Evolutionary conservation across 371 early-diverging fungal species (phyloP).

Genomic region (Gilbertella persicaria): DNA sequence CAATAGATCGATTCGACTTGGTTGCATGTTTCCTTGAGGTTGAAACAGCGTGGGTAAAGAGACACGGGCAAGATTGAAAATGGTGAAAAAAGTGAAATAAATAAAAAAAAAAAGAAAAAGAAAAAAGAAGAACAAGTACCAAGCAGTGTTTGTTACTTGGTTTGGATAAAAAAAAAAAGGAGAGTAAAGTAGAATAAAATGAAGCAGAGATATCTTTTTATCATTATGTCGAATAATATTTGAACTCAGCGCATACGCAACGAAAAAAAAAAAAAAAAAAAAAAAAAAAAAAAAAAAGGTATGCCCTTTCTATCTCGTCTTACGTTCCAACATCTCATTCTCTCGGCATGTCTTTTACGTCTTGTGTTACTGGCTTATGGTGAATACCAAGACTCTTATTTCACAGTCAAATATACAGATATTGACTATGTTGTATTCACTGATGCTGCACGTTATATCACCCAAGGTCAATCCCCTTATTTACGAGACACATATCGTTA

Average conservation of each 20-base stretch:
- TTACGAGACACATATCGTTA: conserved; percentile 93
- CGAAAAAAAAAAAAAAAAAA: no score
- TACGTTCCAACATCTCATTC: conserved; percentile 31
- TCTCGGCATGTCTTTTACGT: conserved; percentile 58
- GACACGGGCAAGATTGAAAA: conserved; percentile 29
- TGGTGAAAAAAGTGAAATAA: conserved; percentile 1
- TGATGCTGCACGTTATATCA: conserved; percentile 86
- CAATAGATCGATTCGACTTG: conserved; percentile 48
- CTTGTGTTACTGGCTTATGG: conserved; percentile 74
- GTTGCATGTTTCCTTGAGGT: conserved; percentile 33
- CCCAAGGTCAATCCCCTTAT: conserved; percentile 81
- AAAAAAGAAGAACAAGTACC: no score
- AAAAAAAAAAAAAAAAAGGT: no score
- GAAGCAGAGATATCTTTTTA: no score
- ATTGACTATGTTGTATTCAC: conserved; percentile 96
- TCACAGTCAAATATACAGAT: conserved; percentile 94
- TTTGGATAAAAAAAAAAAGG: no score
- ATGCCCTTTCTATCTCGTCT: background rate
- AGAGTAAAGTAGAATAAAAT: no score
- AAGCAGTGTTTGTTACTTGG: no score
- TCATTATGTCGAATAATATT: no score
- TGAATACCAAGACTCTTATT: conserved; percentile 81
- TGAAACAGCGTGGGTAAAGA: conserved; percentile 25
- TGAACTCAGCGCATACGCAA: no score
- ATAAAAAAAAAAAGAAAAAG: conserved; percentile 2